Evolutionary conservation across 805 yeast genomes (phyloP), one percentile per base, ranked within the genome.

Genomic region (Nakazawaea populi): DNA sequence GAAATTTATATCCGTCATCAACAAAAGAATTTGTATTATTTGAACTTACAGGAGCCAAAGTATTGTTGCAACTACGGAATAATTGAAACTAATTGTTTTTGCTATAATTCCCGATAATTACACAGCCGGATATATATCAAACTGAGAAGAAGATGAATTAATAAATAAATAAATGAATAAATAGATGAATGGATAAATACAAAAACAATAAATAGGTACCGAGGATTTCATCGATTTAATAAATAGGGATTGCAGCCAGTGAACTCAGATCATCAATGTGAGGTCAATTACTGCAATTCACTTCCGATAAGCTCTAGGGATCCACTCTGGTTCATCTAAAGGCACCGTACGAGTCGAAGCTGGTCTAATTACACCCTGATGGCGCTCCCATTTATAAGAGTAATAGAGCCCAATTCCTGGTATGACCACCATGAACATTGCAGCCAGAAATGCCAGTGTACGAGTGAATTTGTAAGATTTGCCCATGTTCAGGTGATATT

Each of bases 131-230:
- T 18, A 18, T 18, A 18, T 18, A 29, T 29, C 10, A 30, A 29
- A 28, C 8, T 32, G 18, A 42, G 18, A 12, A 12, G 31, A 37
- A n/a, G 12, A 36, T n/a, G 37, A 36, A 29, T 45, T 12, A 31
- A n/a, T 38, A n/a, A 30, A 40, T 38, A 43, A 43, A 48, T 48
- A 29, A 28, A 37, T 42, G n/a, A 48, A 49, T 49, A 49, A 49
- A 49, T 44, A 44, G 32, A 39, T 46, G 38, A 46, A 46, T 46
- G 38, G 30, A 9, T 29, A 5, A 18, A 37, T 5, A 32, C 24
- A 18, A 32, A 31, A 12, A n/a, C 18, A 32, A 2, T n/a, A 34
- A 35, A 43, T 27, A 43, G 34, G 34, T 35, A 18, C 24, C 24
- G 24, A 18, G 2, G 24, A 18, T 18, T 18, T 18, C 24, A 18